Evolutionary conservation across 139 green algal genomes (phyloP).

Genomic region (Desmodesmus armatus): DNA sequence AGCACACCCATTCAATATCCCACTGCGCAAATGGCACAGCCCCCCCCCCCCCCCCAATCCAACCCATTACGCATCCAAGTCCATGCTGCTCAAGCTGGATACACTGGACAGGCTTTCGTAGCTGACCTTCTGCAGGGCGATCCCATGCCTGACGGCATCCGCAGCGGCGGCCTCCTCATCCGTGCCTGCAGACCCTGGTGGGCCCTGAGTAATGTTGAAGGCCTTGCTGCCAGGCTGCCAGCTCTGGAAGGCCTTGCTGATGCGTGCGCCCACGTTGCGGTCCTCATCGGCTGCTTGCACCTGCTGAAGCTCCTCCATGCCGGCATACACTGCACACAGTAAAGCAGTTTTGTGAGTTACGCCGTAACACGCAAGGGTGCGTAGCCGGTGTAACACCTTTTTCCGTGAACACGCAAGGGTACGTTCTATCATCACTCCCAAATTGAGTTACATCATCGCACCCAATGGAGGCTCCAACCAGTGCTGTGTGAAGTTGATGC

Average conservation of each 20-base stretch:
- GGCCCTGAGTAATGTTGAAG: slow-evolving; percentile 6
- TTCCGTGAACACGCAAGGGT: background rate
- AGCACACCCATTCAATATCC: no score
- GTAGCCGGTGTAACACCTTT: background rate
- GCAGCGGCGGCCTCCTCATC: background rate
- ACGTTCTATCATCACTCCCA: background rate
- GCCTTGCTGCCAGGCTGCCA: slow-evolving; percentile 17
- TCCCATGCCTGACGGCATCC: no score
- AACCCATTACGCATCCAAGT: no score
- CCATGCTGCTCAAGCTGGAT: no score
- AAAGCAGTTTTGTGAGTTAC: no score
- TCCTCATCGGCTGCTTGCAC: slow-evolving; percentile 51
- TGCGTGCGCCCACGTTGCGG: slow-evolving; percentile 16
- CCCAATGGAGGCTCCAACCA: background rate
- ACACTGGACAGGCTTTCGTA: no score
- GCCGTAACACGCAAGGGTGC: background rate
- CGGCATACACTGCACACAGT: slow-evolving; percentile 9
- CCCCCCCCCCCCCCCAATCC: no score
- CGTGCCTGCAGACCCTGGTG: no score
- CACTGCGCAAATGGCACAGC: no score
- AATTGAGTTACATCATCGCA: background rate
- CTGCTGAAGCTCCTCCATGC: slow-evolving; percentile 61
- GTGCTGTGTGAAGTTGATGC: no score
- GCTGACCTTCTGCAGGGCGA: no score
- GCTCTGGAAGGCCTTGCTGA: slow-evolving; percentile 23